A percentile compares a stretch with the other conserved stretches of the same genome.
phyloP scores from a whole-genome alignment of 2,329 filamentous ascomycete genomes.

The Ceratocystis cubensis region DNA sequence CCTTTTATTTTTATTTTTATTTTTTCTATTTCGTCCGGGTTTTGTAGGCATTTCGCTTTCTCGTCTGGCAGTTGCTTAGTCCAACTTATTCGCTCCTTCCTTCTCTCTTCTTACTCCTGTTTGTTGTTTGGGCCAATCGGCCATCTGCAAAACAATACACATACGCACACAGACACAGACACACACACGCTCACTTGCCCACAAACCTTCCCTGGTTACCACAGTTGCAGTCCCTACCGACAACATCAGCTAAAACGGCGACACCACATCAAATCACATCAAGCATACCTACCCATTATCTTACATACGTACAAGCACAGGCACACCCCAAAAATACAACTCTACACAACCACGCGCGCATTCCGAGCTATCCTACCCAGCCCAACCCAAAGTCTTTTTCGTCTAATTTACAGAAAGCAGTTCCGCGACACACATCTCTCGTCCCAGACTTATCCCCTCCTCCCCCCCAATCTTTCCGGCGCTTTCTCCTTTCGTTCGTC shows the following conservation, averaged over 20 bases:
- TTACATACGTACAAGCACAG: neutral
- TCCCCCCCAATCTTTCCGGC: neutral
- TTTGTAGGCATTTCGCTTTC: neutral
- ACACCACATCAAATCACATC: neutral
- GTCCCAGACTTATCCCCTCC: no score
- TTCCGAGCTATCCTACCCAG: neutral
- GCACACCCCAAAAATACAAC: neutral
- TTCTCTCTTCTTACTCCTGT: neutral
- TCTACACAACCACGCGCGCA: neutral
- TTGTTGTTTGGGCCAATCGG: neutral
- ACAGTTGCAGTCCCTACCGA: neutral
- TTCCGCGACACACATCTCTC: neutral
- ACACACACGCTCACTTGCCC: no score
- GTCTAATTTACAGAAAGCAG: neutral
- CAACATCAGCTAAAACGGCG: neutral
- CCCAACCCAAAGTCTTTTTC: neutral
- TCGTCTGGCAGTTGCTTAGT: slow-evolving; percentile 6
- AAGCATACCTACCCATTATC: neutral
- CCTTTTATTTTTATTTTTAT: neutral
- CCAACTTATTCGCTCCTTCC: neutral
- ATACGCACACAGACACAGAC: no score
- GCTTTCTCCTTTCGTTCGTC: neutral
- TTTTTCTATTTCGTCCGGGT: neutral
- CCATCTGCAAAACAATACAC: slow-evolving; percentile 2
- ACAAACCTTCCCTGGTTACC: neutral